Evolutionary conservation across 148 eudicot species (phyloP), one percentile per base, ranked within the genome.

Genomic region (Drosera capensis): DNA sequence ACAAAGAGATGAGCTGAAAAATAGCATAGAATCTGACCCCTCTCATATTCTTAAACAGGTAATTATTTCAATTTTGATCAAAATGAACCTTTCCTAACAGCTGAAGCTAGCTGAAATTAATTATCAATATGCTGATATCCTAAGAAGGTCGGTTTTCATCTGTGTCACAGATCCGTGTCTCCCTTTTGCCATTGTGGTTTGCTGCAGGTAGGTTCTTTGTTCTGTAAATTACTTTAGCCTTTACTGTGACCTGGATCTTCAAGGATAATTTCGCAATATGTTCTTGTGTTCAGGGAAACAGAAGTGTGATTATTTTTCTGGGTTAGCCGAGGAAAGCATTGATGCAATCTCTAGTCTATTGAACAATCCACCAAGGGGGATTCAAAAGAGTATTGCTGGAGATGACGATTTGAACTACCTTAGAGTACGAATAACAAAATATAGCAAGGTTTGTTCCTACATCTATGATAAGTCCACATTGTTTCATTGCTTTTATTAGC

Each of bases 101-200:
- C n/a, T n/a, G n/a, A n/a, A n/a, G n/a, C n/a, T n/a, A n/a, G n/a
- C n/a, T n/a, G n/a, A n/a, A n/a, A n/a, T n/a, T n/a, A n/a, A n/a
- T n/a, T n/a, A n/a, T n/a, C n/a, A n/a, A n/a, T n/a, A n/a, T n/a
- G n/a, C n/a, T n/a, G n/a, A n/a, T n/a, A n/a, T n/a, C n/a, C n/a
- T n/a, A n/a, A n/a, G n/a, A n/a, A n/a, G n/a, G n/a, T n/a, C n/a
- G n/a, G n/a, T 20, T 11, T 56, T 55, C 13, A 39, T 51, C 14
- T 50, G 14, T 40, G 54, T 15, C 41, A 51, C 95, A 88, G 92
- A 62, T 84, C 51, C 94, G 77, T 40, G 36, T 65, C 56, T 35
- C 45, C 63, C 73, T 88, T 38, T 66, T 88, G 52, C 92, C 97
- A 12, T 64, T 78, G 49, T 75, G 92, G 84, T 88, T 72, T 65